These are phyloP conservation scores for Syzygium aromaticum DNA, from an alignment of 345 rosid genomes.

Conservation along the genomic window DNA sequence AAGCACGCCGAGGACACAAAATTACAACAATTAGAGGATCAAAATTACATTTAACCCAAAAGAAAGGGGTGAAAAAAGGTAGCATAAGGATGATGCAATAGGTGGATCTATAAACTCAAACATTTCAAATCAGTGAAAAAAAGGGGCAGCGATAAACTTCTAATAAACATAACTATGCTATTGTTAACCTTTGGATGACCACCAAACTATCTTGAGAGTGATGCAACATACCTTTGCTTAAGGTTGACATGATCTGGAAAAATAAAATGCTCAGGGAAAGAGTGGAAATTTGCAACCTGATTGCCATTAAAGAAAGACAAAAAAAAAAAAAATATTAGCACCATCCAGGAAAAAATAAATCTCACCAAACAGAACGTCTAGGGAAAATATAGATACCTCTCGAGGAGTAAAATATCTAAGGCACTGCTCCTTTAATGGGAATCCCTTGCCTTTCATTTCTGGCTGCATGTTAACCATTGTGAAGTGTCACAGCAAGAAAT, in stretches of 20 bases:
- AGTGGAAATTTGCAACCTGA: conserved; percentile 90
- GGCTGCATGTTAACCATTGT: conserved; percentile 33
- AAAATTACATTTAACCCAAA: not conserved
- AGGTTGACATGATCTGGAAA: conserved; percentile 68
- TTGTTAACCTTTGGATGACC: not conserved
- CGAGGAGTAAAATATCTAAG: conserved; percentile 93
- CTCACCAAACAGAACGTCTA: not conserved
- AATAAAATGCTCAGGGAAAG: conserved; percentile 73
- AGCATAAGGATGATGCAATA: not conserved
- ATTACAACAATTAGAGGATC: not conserved
- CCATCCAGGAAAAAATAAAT: not conserved
- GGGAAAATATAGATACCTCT: conserved; percentile 39
- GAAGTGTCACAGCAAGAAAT: not conserved
- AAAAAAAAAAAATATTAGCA: not conserved
- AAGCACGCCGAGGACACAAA: not conserved
- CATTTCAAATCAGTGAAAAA: not conserved
- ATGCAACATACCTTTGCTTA: conserved; percentile 51
- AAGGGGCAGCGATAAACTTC: not conserved
- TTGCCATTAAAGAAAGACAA: not conserved
- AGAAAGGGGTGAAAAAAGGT: not conserved
- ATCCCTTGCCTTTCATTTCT: conserved; percentile 40
- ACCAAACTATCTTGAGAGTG: not conserved
- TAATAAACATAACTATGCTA: not conserved
- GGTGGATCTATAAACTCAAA: not conserved
- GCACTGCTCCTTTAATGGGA: conserved; percentile 54